Evolutionary conservation across 345 rosid species (phyloP), one percentile per base, ranked within the genome.

Genomic region (Mangifera indica): DNA sequence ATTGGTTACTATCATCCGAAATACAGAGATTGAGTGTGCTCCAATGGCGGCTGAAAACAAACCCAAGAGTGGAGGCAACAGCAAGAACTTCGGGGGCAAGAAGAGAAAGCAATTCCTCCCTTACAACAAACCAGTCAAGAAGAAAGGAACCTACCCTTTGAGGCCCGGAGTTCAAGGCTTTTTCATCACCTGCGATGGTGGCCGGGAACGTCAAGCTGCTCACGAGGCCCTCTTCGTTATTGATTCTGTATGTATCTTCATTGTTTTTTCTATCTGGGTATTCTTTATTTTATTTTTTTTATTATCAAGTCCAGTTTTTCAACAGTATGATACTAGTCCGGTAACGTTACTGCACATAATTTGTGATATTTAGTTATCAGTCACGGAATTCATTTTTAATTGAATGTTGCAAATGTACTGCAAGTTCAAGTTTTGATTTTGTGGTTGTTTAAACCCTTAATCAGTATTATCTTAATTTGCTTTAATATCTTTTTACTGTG

Each of bases 161-260:
- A 89, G 77, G 70, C 92, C 97, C 2, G 98, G 98, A 9, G 88
- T 94, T 1, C 87, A 87, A 77, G 98, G 97, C 46, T 94, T 92
- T 83, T 88, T 93, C 77, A 87, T 93, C 71, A 87, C 96, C 24
- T 93, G 98, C 60, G 98, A 91, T 80, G 97, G 98, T 40, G 96
- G 98, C 44, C 83, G 96, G 64, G 97, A 93, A 67, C 85, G 79
- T 63, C 97, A 94, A 83, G 98, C 97, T 72, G 76, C 94, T 76
- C 85, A 81, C 48, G 98, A 94, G 81, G 98, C 95, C 64, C 71
- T 89, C 58, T 83, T 82, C 74, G 95, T 92, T 80, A 81, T 94
- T 59, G 98, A 92, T 74, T 82, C 97, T 76, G 98, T 94, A 81
- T 76, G 84, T 44, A 1, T 29, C 32, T 3, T 29, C 24, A 29